Evolutionary conservation across 2,329 filamentous ascomycete genomes (phyloP), one percentile per base, ranked within the genome.

Genomic region (Fusarium lateritium): DNA sequence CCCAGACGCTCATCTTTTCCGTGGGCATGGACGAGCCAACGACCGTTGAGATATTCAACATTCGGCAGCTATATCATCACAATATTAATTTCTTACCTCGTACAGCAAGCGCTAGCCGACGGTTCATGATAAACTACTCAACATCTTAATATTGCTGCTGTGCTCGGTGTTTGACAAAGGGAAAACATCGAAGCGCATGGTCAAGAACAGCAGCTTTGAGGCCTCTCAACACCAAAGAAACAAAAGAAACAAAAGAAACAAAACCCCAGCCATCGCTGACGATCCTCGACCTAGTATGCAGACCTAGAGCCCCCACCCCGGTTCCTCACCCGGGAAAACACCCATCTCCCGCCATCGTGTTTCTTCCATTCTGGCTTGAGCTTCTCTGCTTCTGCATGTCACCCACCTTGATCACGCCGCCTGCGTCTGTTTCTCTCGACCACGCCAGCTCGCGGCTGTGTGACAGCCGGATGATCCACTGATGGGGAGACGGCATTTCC

Each of bases 381-480:
- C 56, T 56, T 47, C 49, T 57, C 53, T 50, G 21, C 49, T 56
- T 57, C 66, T 76, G 71, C 69, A 77, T 75, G 72, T 63, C 68
- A 76, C 73, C 71, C 65, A 67, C 67, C 71, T 33, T 42, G 47
- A 52, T 64, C 55, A 71, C 67, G 59, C 60, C 43, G 57, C 46
- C 55, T 66, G 71, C 71, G 56, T 66, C 57, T 70, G 61, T 63
- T 70, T 60, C 67, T 65, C 59, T 61, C 51, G 58, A 67, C 56
- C 55, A 63, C 50, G 55, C 62, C 67, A 66, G 59, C 56, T 70
- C 67, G 66, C 73, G 64, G 69, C 52, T 71, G 73, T 77, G 75
- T 76, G 72, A 72, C 68, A 67, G 57, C 54, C 54, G 56, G 34
- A 68, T 70, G 58, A 63, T 76, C 56, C 68, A 75, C 72, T 53